Conservation (phyloP, 495 filamentous ascomycete species). For the Xylaria telfairii region DNA sequence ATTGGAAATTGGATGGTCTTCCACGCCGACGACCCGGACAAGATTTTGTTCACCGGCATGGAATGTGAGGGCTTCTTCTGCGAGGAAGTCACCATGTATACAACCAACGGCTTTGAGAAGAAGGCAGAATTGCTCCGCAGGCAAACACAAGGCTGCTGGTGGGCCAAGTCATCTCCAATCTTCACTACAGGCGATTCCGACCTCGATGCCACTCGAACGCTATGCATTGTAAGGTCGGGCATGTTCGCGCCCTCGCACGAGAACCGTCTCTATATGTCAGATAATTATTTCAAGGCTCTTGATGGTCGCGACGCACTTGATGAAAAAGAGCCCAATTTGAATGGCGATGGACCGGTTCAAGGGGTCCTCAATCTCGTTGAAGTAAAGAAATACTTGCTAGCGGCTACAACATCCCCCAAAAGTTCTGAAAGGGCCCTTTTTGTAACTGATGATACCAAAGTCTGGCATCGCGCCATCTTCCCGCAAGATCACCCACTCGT, state of each 20-base stretch:
- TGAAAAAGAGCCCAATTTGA: conserved; percentile 75
- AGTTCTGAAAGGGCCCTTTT: conserved; percentile 90
- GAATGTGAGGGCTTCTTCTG: conserved; percentile 66
- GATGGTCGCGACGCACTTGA: conserved; percentile 52
- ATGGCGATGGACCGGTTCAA: conserved; percentile 70
- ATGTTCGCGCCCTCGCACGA: conserved; percentile 66
- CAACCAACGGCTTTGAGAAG: conserved; percentile 79
- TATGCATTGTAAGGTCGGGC: conserved; percentile 80
- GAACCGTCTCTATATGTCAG: conserved; percentile 77
- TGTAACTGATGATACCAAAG: conserved; percentile 75
- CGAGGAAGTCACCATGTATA: conserved; percentile 72
- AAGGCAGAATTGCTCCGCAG: conserved; percentile 64
- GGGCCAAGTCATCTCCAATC: conserved; percentile 75
- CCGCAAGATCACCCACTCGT: conserved; percentile 70
- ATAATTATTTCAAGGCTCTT: conserved; percentile 72
- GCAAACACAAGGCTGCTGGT: conserved; percentile 75
- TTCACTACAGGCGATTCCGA: conserved; percentile 71
- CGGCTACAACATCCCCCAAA: conserved; percentile 75
- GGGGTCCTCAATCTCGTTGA: conserved; percentile 78
- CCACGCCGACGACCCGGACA: conserved; percentile 79
- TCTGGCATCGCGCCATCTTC: conserved; percentile 94
- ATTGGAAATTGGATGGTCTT: conserved; percentile 63
- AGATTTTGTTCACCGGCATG: conserved; percentile 80
- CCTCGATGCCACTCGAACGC: conserved; percentile 65
- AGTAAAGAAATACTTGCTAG: conserved; percentile 85